phyloP scores from a whole-genome alignment of 306 rosid species.

The Arachis stenosperma region DNA sequence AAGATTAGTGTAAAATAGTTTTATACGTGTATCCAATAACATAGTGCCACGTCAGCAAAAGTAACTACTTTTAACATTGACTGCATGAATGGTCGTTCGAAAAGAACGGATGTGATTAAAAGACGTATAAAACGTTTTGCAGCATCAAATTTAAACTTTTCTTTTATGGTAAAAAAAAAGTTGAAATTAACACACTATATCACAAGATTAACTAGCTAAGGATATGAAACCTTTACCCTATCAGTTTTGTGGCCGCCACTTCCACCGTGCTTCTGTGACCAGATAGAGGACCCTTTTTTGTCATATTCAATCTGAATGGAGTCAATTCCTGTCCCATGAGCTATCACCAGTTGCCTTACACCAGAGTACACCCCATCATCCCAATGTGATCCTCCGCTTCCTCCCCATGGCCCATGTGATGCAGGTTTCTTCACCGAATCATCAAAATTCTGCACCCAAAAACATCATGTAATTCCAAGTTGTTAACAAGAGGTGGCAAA shows the following conservation, averaged over 20 bases:
- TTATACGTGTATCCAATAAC: too few relatives aligned
- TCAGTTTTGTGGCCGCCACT: constrained; percentile 74
- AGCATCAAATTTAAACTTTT: too few relatives aligned
- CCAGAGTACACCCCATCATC: constrained; percentile 69
- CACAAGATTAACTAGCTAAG: constrained; percentile 24
- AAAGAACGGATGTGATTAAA: too few relatives aligned
- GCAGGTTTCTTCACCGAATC: constrained; percentile 47
- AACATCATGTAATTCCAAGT: constrained; percentile 35
- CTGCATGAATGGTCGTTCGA: too few relatives aligned
- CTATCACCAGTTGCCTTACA: constrained; percentile 75
- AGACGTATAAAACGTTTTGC: too few relatives aligned
- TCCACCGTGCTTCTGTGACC: constrained; percentile 87
- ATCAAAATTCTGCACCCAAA: constrained; percentile 43
- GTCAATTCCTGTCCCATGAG: constrained; percentile 71
- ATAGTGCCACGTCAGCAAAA: too few relatives aligned
- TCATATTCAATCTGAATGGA: constrained; percentile 82
- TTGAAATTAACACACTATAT: too few relatives aligned
- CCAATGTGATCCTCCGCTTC: constrained; percentile 63
- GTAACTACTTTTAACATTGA: too few relatives aligned
- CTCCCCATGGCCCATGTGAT: constrained; percentile 84
- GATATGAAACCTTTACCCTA: constrained; percentile 42
- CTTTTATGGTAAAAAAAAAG: too few relatives aligned
- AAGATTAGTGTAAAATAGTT: too few relatives aligned
- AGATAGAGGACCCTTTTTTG: constrained; percentile 59
- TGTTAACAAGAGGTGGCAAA: neutral